Evolutionary conservation across 768 basidiomycete species (phyloP), one percentile per base, ranked within the genome.

Genomic region (Pleurotus pulmonarius): DNA sequence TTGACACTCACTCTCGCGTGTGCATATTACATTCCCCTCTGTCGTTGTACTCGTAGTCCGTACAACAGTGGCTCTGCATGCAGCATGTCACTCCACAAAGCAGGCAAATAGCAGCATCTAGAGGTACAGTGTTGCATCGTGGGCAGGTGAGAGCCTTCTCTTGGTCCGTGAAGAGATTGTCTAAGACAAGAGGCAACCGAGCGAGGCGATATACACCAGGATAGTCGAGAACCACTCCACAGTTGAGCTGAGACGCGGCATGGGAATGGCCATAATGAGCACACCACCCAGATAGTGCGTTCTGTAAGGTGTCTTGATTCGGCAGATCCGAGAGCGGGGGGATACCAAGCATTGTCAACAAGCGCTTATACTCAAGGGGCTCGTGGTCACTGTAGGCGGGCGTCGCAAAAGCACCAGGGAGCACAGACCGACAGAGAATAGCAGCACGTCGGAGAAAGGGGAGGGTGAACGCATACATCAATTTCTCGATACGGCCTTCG

Each of bases 1-100:
- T 34, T 11, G 56, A 55, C 34, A 86, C 94, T 66, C 66, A 97
- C 96, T 92, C 89, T 80, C 94, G 80, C 49, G 88, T 91, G 67
- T 98, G 97, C 78, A 90, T 83, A 67, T 98, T 99, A 69, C 95
- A 98, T 66, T 99, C 96, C 25, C 96, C 97, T 22, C 87, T 74
- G 13, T 79, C 75, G 15, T 75, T 79, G 43, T 86, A 83, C 25
- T 85, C 79, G 49, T 70, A 63, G 60, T 94, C 93, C 61, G 78
- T 75, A 67, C 97, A 99, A 65, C 97, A 99, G 59, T 94, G 87
- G 61, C 92, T 92, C 67, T 93, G 89, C 75, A 95, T 81, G 66
- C 97, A 98, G 8, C 90, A 84, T 12, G 88, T 85, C 47, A 83
- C 75, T 0, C 97, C 97, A 61, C 97, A 99, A 49, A 94, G 77